These are phyloP conservation scores for Agrocybe praecox DNA, from an alignment of 768 basidiomycete species.

Conservation along the genomic window DNA sequence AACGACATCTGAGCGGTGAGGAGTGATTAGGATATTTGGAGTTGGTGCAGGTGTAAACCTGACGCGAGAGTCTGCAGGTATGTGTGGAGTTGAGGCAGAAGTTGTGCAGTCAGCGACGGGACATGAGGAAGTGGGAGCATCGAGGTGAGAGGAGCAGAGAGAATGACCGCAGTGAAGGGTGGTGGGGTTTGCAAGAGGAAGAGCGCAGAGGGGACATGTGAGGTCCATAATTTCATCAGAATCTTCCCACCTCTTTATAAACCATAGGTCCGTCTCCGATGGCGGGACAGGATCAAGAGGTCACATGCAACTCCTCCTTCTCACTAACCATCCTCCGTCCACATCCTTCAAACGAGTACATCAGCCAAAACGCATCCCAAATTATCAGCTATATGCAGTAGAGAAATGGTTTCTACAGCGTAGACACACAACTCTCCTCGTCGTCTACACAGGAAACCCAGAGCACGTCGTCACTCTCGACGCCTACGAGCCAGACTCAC, in stretches of 20 bases:
- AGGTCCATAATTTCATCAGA: neutral
- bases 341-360: slow-evolving; percentile 30
- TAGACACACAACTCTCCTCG: slow-evolving; percentile 59
- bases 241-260: neutral
- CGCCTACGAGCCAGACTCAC: slow-evolving; percentile 34
- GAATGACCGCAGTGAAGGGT: slow-evolving; percentile 87
- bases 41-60: slow-evolving; percentile 33
- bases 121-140: slow-evolving; percentile 27
- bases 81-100: slow-evolving; percentile 31
- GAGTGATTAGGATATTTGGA: slow-evolving; percentile 9
- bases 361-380: slow-evolving; percentile 51
- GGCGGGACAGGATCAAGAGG: slow-evolving; percentile 13
- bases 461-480: slow-evolving; percentile 57
- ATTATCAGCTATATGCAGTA: slow-evolving; percentile 85
- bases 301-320: slow-evolving; percentile 17
- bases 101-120: slow-evolving; percentile 34
- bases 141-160: slow-evolving; percentile 62
- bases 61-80: slow-evolving; percentile 42
- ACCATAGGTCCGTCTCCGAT: slow-evolving; percentile 5
- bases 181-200: slow-evolving; percentile 59
- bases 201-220: slow-evolving; percentile 58
- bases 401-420: slow-evolving; percentile 83
- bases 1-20: slow-evolving; percentile 50
- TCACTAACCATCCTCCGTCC: slow-evolving; percentile 40
- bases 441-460: slow-evolving; percentile 78